Percentiles rank a stretch among this genome's conserved stretches.
phyloP scores from a whole-genome alignment of 1,284 basidiomycete species.

The Pseudozyma sp. region DNA sequence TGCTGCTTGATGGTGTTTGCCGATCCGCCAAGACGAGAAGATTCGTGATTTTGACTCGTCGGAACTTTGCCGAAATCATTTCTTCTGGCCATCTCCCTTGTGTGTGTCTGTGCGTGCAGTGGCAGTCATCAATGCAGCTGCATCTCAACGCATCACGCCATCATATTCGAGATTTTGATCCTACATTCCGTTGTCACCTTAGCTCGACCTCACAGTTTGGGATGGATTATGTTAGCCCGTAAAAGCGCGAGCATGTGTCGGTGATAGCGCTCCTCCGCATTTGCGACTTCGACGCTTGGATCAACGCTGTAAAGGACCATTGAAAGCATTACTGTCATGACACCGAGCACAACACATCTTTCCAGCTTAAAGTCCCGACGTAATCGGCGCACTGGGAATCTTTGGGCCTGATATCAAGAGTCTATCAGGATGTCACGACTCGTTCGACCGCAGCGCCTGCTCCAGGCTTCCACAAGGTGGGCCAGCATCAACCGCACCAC shows the following conservation, averaged over 20 bases:
- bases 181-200: not conserved
- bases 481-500: not conserved
- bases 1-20: not conserved
- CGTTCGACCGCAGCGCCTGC: constrained; percentile 8
- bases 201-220: too few relatives aligned
- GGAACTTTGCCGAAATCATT: constrained; percentile 5
- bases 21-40: constrained; percentile 4
- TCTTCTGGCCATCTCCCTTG: constrained; percentile 12
- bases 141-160: constrained; percentile 11
- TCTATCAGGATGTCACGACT: constrained; percentile 7
- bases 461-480: constrained; percentile 1
- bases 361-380: too few relatives aligned
- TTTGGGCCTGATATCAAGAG: too few relatives aligned
- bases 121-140: constrained; percentile 2
- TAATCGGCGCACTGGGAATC: too few relatives aligned
- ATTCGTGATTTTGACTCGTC: not conserved
- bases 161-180: not conserved
- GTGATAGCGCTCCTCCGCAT: constrained; percentile 2
- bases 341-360: too few relatives aligned
- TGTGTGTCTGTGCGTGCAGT: constrained; percentile 25
- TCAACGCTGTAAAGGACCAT: not conserved
- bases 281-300: not conserved
- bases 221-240: not conserved
- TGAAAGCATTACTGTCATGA: too few relatives aligned
- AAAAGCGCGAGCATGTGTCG: constrained; percentile 5